These are phyloP conservation scores for Kwoniella sp. DNA, from an alignment of 768 basidiomycete species.

Conservation along the genomic window DNA sequence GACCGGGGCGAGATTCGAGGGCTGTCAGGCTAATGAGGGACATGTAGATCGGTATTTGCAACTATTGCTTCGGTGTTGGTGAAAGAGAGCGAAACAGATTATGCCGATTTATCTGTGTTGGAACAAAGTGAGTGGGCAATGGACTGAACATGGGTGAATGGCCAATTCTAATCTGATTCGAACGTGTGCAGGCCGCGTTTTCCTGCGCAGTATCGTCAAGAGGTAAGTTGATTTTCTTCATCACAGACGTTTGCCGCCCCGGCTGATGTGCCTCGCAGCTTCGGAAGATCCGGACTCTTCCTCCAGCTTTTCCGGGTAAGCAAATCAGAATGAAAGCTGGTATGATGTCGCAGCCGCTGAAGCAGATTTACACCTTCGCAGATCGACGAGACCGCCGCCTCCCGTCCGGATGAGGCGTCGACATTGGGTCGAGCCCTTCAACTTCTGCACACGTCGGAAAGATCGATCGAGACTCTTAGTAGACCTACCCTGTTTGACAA, in stretches of 20 bases:
- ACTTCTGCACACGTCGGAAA: slow-evolving; percentile 15
- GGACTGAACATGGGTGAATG: no score
- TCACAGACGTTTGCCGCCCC: not conserved
- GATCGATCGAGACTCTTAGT: not conserved
- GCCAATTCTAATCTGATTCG: not conserved
- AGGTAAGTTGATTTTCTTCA: slow-evolving; percentile 6
- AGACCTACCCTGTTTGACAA: slow-evolving; percentile 15
- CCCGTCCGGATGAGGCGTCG: not conserved
- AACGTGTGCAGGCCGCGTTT: slow-evolving; percentile 10
- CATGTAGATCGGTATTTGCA: slow-evolving; percentile 21
- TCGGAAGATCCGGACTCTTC: slow-evolving; percentile 40
- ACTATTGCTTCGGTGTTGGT: slow-evolving; percentile 24
- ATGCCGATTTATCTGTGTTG: slow-evolving; percentile 27
- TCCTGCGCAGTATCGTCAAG: slow-evolving; percentile 20
- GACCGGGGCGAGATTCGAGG: not conserved
- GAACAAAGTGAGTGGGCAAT: slow-evolving; percentile 29
- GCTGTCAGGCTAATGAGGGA: not conserved
- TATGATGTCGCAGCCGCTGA: not conserved
- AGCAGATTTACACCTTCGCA: not conserved
- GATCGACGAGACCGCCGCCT: slow-evolving; percentile 16
- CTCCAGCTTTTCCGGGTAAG: slow-evolving; percentile 31
- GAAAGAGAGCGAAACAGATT: slow-evolving; percentile 18
- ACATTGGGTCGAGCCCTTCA: slow-evolving; percentile 18
- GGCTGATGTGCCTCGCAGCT: slow-evolving; percentile 9
- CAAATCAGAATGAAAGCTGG: not conserved